A percentile compares a stretch with the other conserved stretches of the same genome.
phyloP scores from a whole-genome alignment of 805 yeast genomes.

The Tetrapisispora phaffii region DNA sequence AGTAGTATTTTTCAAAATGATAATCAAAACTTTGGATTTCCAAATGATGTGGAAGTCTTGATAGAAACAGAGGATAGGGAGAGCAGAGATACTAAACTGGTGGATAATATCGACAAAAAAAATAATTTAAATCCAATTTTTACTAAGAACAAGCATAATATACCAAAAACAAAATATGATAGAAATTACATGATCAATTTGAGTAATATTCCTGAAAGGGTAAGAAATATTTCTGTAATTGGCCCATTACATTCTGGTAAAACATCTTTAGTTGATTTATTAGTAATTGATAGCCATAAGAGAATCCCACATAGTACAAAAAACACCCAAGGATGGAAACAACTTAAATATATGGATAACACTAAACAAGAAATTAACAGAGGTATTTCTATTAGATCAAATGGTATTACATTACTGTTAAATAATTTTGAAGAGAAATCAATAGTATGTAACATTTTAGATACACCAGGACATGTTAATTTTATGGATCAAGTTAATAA shows the following conservation, averaged over 20 bases:
- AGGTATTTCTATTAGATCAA: conserved; percentile 55
- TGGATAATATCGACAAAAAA: background rate
- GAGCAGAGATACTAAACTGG: conserved; percentile 38
- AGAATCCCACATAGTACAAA: conserved; percentile 21
- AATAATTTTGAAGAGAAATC: conserved; percentile 47
- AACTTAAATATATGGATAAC: conserved; percentile 60
- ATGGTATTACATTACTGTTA: conserved; percentile 52
- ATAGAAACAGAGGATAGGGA: conserved; percentile 46
- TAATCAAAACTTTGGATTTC: conserved; percentile 39
- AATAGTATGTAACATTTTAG: conserved; percentile 52
- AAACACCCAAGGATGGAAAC: conserved; percentile 33
- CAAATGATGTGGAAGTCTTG: conserved; percentile 55
- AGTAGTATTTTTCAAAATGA: background rate
- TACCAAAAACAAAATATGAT: conserved; percentile 55
- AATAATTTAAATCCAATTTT: background rate
- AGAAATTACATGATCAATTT: conserved; percentile 50
- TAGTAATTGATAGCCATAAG: conserved; percentile 58
- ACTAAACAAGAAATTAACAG: conserved; percentile 59
- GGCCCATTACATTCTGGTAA: conserved; percentile 84
- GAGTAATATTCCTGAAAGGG: conserved; percentile 47
- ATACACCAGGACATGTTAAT: conserved; percentile 87
- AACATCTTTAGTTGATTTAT: conserved; percentile 61
- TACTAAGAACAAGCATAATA: conserved; percentile 11
- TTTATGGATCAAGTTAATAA: conserved; percentile 67
- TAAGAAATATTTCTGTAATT: conserved; percentile 66